A percentile compares a stretch with the other conserved stretches of the same genome.
Evolutionary conservation across 768 basidiomycete species (phyloP).

Genomic region (Tubosaeta brunneosetosa): DNA sequence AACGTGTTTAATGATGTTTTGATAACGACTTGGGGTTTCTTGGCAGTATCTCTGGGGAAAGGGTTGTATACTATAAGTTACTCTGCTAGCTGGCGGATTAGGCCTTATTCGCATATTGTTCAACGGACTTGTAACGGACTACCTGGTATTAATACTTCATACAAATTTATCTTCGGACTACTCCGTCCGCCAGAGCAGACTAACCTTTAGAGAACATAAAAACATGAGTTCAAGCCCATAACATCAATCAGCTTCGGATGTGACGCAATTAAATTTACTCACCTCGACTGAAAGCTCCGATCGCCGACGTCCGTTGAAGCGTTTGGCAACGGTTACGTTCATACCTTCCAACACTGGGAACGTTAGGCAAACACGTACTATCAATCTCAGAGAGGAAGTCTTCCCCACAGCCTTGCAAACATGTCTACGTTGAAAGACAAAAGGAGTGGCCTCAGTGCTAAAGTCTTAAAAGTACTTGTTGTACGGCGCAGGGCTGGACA

Average conservation of each 20-base stretch:
- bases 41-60: background rate
- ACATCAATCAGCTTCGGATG: too few species aligned
- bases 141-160: background rate
- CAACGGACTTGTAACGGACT: background rate
- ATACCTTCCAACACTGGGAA: too few species aligned
- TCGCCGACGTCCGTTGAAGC: too few species aligned
- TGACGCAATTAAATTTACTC: too few species aligned
- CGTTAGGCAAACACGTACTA: too few species aligned
- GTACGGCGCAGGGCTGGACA: background rate
- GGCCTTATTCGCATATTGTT: background rate
- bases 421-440: background rate
- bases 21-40: background rate
- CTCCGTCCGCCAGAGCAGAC: too few species aligned
- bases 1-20: conserved; percentile 21
- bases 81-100: background rate
- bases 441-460: background rate
- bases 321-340: too few species aligned
- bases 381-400: too few species aligned
- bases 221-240: too few species aligned
- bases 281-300: too few species aligned
- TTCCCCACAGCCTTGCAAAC: background rate
- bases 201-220: too few species aligned
- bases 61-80: background rate
- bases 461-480: background rate
- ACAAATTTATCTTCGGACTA: too few species aligned